Conservation (phyloP, 441 rosid genomes). For the Hura crepitans region DNA sequence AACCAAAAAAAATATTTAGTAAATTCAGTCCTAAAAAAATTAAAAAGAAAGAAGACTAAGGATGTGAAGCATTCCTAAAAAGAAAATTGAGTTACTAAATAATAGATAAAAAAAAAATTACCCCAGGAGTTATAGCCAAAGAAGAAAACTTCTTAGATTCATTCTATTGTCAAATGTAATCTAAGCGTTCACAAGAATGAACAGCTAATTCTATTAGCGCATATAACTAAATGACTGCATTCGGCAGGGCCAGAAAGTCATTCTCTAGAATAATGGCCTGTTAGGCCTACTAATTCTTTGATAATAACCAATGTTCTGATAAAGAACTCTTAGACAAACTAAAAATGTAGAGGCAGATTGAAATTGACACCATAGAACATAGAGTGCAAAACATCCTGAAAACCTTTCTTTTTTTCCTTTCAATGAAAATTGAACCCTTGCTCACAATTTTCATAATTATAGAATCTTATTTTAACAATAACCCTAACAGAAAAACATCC, state of each 20-base stretch:
- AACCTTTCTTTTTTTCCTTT: too few relatives aligned
- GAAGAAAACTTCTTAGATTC: not conserved
- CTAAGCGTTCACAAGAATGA: not conserved
- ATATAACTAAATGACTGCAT: not conserved
- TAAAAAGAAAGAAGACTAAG: not conserved
- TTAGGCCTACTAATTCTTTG: not conserved
- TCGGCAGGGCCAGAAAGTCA: not conserved
- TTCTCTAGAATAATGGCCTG: not conserved
- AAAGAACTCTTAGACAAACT: not conserved
- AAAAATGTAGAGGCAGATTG: not conserved
- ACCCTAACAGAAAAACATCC: not conserved
- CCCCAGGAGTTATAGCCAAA: conserved; percentile 12
- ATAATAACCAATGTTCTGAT: not conserved
- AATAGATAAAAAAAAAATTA: not conserved
- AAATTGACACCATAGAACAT: not conserved
- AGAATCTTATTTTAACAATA: not conserved
- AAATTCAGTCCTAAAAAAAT: conserved; percentile 6
- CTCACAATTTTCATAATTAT: not conserved
- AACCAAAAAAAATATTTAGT: conserved; percentile 2
- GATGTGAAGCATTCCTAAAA: not conserved
- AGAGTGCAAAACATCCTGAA: too few relatives aligned
- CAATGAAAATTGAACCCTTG: not conserved
- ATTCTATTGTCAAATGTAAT: not conserved
- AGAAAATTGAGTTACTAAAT: not conserved
- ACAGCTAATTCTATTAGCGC: not conserved